phyloP scores from a whole-genome alignment of 306 rosid species.

The Prinsepia uniflora region DNA sequence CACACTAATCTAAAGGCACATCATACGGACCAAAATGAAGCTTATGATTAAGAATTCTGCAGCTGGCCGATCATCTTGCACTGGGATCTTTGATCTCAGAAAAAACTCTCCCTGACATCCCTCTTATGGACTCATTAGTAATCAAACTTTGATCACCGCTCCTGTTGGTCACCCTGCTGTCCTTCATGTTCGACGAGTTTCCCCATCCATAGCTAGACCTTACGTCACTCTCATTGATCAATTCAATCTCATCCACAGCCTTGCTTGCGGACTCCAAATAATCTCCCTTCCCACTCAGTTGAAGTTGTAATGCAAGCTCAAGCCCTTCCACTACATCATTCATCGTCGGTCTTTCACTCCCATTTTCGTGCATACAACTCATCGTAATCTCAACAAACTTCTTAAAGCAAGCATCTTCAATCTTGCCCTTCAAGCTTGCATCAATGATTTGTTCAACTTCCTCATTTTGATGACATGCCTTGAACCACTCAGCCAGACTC shows the following conservation, averaged over 20 bases:
- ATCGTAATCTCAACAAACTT: conserved; percentile 13
- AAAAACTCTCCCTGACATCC: conserved; percentile 5
- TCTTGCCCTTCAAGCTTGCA: conserved; percentile 1
- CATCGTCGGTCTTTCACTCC: conserved; percentile 30
- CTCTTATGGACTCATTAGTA: not conserved
- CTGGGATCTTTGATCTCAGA: conserved; percentile 16
- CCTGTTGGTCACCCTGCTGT: not conserved
- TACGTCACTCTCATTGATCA: not conserved
- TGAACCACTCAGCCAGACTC: conserved; percentile 22
- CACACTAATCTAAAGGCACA: too few relatives aligned
- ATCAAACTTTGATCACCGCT: not conserved
- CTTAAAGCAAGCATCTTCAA: conserved; percentile 16
- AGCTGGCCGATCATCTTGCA: conserved; percentile 1
- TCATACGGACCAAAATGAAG: too few relatives aligned
- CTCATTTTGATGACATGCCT: not conserved
- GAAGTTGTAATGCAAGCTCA: conserved; percentile 28
- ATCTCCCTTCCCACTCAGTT: conserved; percentile 11
- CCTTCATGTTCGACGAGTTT: not conserved
- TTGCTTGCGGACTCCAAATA: not conserved
- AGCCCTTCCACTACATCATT: conserved; percentile 22
- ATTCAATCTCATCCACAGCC: not conserved
- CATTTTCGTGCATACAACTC: conserved; percentile 25
- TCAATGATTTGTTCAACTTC: conserved; percentile 22
- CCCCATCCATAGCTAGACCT: conserved; percentile 4
- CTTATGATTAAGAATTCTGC: too few relatives aligned